These are phyloP conservation scores for Glaciozyma martinii DNA, from an alignment of 768 basidiomycete species.

Conservation along the genomic window DNA sequence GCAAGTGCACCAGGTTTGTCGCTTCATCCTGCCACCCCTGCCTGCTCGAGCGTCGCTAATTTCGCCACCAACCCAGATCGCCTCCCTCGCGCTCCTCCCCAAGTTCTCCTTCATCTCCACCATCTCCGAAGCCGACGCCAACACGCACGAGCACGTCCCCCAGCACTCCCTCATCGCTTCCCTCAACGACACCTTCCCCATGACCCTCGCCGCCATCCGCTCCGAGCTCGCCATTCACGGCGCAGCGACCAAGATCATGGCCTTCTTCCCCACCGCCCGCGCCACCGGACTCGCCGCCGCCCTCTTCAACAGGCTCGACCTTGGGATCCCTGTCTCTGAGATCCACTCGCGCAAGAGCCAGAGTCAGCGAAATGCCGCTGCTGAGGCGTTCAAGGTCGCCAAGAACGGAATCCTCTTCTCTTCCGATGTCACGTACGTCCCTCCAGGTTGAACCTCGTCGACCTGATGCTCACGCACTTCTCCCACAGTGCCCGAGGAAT, in stretches of 20 bases:
- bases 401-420: conserved; percentile 47
- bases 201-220: conserved; percentile 42
- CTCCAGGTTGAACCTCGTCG: background rate
- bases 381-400: conserved; percentile 46
- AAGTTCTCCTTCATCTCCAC: conserved; percentile 49
- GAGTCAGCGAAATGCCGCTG: conserved; percentile 45
- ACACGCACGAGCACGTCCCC: conserved; percentile 55
- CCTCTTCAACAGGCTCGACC: conserved; percentile 35
- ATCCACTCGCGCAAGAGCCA: conserved; percentile 54
- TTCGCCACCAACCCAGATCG: conserved; percentile 38
- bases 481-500: conserved; percentile 19
- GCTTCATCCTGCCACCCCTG: conserved; percentile 15
- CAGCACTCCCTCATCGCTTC: conserved; percentile 39
- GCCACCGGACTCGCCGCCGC: conserved; percentile 46
- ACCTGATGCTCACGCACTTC: no score
- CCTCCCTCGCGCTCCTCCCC: conserved; percentile 38
- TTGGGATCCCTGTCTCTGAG: conserved; percentile 24
- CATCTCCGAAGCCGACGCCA: conserved; percentile 50
- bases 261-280: conserved; percentile 59
- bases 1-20: conserved; percentile 38
- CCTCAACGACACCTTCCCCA: conserved; percentile 44
- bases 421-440: conserved; percentile 47
- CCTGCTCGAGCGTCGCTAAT: background rate
- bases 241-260: conserved; percentile 45
- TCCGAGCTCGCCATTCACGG: conserved; percentile 38